These are phyloP conservation scores for Vaccinium darrowii DNA, from an alignment of 148 eudicot genomes.

Conservation along the genomic window DNA sequence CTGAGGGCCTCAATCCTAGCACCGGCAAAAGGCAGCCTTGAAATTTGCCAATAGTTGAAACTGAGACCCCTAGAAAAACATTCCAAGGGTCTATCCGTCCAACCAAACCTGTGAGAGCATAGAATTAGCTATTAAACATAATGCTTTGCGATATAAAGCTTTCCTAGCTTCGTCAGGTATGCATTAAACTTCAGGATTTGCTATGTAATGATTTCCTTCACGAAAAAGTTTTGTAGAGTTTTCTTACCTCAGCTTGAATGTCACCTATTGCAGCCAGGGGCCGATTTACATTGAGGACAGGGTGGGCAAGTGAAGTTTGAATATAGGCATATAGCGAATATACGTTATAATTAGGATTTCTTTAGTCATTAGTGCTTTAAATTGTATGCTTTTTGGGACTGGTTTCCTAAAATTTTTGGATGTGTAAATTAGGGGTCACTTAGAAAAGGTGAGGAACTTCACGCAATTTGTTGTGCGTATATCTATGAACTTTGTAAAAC, in stretches of 20 bases:
- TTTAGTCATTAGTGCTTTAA: too few species aligned
- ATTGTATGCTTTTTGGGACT: too few species aligned
- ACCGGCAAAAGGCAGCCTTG: background rate
- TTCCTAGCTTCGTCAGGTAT: background rate
- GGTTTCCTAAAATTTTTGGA: too few species aligned
- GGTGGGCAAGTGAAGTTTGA: too few species aligned
- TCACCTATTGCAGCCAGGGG: background rate
- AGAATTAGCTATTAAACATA: background rate
- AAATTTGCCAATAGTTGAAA: background rate
- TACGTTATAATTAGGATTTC: too few species aligned
- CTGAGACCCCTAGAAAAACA: background rate
- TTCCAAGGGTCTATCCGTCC: background rate
- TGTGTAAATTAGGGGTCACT: too few species aligned
- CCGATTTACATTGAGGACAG: too few species aligned
- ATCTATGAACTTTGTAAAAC: too few species aligned
- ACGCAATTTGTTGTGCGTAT: too few species aligned
- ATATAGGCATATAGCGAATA: too few species aligned
- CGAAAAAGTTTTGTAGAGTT: background rate
- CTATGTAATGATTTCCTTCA: background rate
- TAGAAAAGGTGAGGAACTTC: too few species aligned
- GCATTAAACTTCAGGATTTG: background rate
- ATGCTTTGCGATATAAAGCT: background rate
- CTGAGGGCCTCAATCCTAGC: background rate
- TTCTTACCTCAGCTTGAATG: background rate
- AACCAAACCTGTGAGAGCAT: background rate